phyloP scores from a whole-genome alignment of 164 flowering plant genomes.

The Vitis riparia region DNA sequence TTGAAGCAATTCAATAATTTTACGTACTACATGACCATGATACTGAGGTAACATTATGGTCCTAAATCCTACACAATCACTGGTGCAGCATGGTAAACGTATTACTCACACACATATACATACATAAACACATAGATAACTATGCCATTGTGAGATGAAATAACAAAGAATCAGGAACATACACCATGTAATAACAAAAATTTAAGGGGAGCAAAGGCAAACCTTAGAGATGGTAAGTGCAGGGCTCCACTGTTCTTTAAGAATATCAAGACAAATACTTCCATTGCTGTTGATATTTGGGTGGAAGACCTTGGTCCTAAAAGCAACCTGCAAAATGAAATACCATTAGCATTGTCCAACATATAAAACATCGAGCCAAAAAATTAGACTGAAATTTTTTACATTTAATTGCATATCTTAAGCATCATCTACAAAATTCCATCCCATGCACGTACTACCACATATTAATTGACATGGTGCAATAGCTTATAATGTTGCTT shows the following conservation, averaged over 20 bases:
- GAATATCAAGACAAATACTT: conserved; percentile 36
- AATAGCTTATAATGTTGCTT: no score
- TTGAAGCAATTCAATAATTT: no score
- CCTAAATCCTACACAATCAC: no score
- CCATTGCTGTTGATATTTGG: conserved; percentile 37
- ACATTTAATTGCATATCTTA: neutral
- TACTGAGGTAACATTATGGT: no score
- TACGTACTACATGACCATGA: no score
- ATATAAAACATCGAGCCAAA: neutral
- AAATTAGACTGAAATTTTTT: neutral
- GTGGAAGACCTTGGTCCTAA: conserved; percentile 35
- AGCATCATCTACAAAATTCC: neutral
- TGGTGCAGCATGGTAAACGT: no score
- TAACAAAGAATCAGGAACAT: neutral
- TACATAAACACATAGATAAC: no score
- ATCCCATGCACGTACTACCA: no score
- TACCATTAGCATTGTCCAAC: neutral
- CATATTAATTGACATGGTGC: no score
- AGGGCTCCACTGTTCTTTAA: conserved; percentile 38
- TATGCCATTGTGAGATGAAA: neutral
- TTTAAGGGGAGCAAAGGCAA: neutral
- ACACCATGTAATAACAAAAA: neutral
- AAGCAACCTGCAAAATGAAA: conserved; percentile 26
- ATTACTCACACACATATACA: no score
- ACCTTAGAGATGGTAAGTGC: conserved; percentile 36